Base-by-base conservation (phyloP, 805 yeast species). In the Yueomyces sp. region DNA sequence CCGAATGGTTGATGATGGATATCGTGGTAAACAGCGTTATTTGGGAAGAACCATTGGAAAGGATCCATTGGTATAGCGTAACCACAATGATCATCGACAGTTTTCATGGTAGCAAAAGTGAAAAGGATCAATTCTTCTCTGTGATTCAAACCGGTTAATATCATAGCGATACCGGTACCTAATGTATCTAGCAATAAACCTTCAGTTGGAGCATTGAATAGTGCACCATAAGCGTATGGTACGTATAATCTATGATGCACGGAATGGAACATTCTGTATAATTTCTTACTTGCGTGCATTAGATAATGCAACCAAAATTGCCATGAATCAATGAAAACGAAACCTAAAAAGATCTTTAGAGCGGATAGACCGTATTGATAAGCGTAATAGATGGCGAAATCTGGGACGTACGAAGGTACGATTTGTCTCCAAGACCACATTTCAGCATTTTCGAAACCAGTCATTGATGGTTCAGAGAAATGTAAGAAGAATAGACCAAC, bases 81-180 rank as follows among this genome's bases (percentile, higher is more conserved):
- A n/a, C 98, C 98, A 63, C 97, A 92, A 65, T 92, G 98, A 62
- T 92, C 98, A 61, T 92, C 97, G 41, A 92, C 95, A 1, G 98
- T 92, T 64, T 92, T 92, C 74, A 92, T 64, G 2, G 98, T 92
- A 12, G 96, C 85, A 60, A 92, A 85, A 2, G 90, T 78, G 64
- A 71, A 92, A 44, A 92, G 66, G 9, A 82, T 51, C 27, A 83
- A 66, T 42, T 81, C 68, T 64, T 92, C 97, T 45, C 95, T 77
- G 40, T 86, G 83, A 3, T 83, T 66, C 49, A 92, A 67, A 2
- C 72, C 69, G 1, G 83, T 73, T 5, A 76, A 49, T 36, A 84
- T 50, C 46, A 79, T 72, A 2, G 95, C 90, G 36, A 90, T 51
- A 36, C 95, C 97, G 0, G 96, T 85, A 4, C 98, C 98, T 29